phyloP scores from a whole-genome alignment of 345 rosid species.

The Trapa bicornis region DNA sequence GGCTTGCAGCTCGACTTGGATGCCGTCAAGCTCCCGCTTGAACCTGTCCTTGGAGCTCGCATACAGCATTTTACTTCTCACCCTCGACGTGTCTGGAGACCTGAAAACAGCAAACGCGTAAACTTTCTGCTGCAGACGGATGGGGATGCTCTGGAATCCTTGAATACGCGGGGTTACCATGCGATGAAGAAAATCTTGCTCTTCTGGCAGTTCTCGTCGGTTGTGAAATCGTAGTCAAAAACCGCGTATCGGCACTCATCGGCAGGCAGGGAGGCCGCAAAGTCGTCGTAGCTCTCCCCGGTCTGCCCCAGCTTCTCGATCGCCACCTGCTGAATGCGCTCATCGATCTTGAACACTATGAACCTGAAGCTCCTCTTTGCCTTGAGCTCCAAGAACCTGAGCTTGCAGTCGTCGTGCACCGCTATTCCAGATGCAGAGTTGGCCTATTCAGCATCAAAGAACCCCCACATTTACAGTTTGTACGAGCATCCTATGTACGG shows the following conservation, averaged over 20 bases:
- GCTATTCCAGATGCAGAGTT: constrained; percentile 68
- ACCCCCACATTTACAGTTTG: too few relatives aligned
- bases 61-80: constrained; percentile 67
- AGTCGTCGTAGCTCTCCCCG: constrained; percentile 38
- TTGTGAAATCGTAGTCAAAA: too few relatives aligned
- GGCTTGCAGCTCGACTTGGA: constrained; percentile 63
- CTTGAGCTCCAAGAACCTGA: constrained; percentile 53
- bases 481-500: too few relatives aligned
- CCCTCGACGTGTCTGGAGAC: constrained; percentile 58
- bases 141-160: too few relatives aligned
- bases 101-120: constrained; percentile 10
- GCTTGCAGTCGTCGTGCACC: constrained; percentile 56
- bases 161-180: constrained; percentile 15
- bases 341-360: constrained; percentile 67
- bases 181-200: constrained; percentile 76
- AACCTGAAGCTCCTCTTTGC: constrained; percentile 51
- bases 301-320: constrained; percentile 55
- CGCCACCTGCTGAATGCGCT: constrained; percentile 35
- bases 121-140: too few relatives aligned
- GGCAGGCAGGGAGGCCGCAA: too few relatives aligned
- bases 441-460: constrained; percentile 21
- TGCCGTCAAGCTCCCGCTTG: constrained; percentile 59
- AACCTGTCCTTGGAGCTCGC: constrained; percentile 75
- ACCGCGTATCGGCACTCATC: too few relatives aligned
- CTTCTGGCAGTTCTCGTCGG: too few relatives aligned